Evolutionary conservation across 257 asterid genomes (phyloP).

Genomic region (Dorcoceras hygrometricum): DNA sequence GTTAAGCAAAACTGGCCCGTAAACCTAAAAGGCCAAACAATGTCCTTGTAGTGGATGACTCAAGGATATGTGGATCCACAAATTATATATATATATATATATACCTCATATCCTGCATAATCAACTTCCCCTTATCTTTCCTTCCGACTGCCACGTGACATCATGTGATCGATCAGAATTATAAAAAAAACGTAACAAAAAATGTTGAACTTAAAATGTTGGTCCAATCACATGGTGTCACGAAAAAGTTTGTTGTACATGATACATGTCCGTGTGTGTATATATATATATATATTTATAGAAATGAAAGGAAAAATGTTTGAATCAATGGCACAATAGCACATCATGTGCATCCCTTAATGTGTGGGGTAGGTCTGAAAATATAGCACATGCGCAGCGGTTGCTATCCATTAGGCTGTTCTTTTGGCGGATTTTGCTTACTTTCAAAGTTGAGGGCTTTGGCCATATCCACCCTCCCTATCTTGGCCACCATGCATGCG

Average conservation of each 20-base stretch:
- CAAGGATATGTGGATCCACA: conserved; percentile 11
- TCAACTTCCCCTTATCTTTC: no score
- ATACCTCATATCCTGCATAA: no score
- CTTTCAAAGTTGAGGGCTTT: conserved; percentile 24
- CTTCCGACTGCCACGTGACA: no score
- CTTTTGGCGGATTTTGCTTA: conserved; percentile 31
- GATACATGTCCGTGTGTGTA: no score
- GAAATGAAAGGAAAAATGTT: conserved; percentile 12
- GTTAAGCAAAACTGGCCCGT: no score
- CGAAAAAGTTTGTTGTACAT: no score
- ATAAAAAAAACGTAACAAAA: no score
- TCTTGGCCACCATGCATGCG: background rate
- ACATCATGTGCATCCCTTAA: conserved; percentile 43
- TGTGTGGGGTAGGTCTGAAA: conserved; percentile 29
- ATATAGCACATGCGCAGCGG: conserved; percentile 32
- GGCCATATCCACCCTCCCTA: background rate
- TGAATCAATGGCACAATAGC: conserved; percentile 23
- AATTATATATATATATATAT: no score
- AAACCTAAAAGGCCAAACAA: conserved; percentile 12
- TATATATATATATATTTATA: no score
- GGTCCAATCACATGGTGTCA: no score
- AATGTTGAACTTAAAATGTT: no score
- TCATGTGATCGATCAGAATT: no score
- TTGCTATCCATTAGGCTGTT: conserved; percentile 31
- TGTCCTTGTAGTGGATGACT: conserved; percentile 16